These are phyloP conservation scores for Kurtzmaniella cleridarum DNA, from an alignment of 805 yeast species.

Conservation along the genomic window DNA sequence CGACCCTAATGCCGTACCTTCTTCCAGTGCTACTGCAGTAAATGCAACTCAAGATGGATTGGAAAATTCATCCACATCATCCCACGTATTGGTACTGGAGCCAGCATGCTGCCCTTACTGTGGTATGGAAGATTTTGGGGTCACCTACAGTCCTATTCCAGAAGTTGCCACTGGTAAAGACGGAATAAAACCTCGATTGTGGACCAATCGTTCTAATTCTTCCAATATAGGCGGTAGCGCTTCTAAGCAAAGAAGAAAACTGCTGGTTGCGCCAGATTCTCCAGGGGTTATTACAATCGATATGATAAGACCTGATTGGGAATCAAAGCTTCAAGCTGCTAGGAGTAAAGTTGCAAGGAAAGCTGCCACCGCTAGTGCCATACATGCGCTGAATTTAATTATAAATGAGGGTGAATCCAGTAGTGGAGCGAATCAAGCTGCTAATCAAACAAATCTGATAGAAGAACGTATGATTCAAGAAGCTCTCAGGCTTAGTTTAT, in stretches of 20 bases:
- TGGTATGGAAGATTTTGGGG: conserved; percentile 80
- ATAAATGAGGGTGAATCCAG: conserved; percentile 24
- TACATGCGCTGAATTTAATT: conserved; percentile 80
- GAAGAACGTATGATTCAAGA: conserved; percentile 80
- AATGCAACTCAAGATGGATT: conserved; percentile 7
- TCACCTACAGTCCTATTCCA: conserved; percentile 65
- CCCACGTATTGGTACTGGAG: conserved; percentile 72
- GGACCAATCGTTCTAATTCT: not conserved
- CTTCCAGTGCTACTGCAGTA: conserved; percentile 1
- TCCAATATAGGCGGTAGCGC: conserved; percentile 1
- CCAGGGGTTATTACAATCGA: conserved; percentile 76
- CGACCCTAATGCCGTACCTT: conserved; percentile 12
- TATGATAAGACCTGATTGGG: conserved; percentile 91
- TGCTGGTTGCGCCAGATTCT: conserved; percentile 60
- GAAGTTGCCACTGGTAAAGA: conserved; percentile 51
- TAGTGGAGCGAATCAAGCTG: conserved; percentile 6
- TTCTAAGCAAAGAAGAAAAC: conserved; percentile 17
- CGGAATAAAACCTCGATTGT: conserved; percentile 48
- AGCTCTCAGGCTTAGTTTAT: conserved; percentile 68
- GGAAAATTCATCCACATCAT: conserved; percentile 14
- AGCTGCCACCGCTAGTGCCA: conserved; percentile 91
- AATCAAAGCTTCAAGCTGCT: conserved; percentile 62
- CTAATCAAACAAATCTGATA: conserved; percentile 14
- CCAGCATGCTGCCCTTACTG: conserved; percentile 93
- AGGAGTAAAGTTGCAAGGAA: conserved; percentile 73